These are phyloP conservation scores for Ceratocystis ficicola DNA, from an alignment of 2,329 filamentous ascomycete species.

Conservation along the genomic window DNA sequence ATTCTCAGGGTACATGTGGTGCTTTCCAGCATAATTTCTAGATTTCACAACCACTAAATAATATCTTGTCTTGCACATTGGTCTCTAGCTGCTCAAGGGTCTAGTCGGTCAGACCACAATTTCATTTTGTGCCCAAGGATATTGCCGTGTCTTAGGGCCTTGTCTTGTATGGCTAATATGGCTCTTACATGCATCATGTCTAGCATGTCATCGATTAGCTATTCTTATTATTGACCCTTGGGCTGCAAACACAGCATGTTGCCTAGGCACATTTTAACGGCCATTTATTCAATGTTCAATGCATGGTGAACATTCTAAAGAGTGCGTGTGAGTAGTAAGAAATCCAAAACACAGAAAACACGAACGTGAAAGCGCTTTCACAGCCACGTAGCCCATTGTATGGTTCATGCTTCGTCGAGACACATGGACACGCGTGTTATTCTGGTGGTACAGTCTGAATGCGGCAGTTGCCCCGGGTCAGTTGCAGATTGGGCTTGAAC, in stretches of 20 bases:
- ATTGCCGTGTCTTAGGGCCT: background rate
- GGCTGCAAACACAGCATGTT: background rate
- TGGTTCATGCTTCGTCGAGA: background rate
- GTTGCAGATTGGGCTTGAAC: background rate
- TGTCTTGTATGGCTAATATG: background rate
- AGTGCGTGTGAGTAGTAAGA: background rate
- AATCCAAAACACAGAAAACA: constrained; percentile 3
- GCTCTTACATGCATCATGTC: background rate
- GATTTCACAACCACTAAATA: background rate
- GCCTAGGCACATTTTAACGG: background rate
- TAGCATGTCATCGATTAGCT: background rate
- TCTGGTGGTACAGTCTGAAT: background rate
- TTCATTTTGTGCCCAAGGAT: background rate
- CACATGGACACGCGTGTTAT: background rate
- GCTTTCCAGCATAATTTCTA: background rate
- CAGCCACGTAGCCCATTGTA: background rate
- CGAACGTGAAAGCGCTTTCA: background rate
- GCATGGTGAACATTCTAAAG: background rate
- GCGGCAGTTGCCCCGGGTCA: background rate
- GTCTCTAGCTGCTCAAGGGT: background rate
- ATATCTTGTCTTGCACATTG: background rate
- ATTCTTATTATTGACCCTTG: background rate
- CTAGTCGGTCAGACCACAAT: background rate
- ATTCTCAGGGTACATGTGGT: too few relatives aligned
- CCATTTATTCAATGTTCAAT: background rate